These are phyloP conservation scores for Trypanosoma mega DNA, from an alignment of 208 protist species.

Conservation along the genomic window DNA sequence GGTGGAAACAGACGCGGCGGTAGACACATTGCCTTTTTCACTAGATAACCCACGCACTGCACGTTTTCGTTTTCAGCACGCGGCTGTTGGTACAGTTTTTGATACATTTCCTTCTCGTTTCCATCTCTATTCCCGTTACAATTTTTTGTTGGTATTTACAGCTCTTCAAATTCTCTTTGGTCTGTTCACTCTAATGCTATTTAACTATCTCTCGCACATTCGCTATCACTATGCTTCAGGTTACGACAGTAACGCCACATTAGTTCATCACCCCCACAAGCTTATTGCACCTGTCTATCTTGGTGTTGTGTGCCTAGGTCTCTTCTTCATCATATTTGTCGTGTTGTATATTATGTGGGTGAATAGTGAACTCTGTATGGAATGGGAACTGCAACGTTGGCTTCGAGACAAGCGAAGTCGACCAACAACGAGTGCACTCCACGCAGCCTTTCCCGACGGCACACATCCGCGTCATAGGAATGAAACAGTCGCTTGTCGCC, in stretches of 20 bases:
- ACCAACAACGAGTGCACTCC: too few species aligned
- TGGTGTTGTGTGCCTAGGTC: slow-evolving; percentile 7
- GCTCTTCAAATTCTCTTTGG: slow-evolving; percentile 24
- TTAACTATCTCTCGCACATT: slow-evolving; percentile 33
- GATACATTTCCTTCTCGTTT: slow-evolving; percentile 7
- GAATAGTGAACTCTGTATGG: slow-evolving; percentile 25
- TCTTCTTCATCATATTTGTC: slow-evolving; percentile 21
- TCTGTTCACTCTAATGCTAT: slow-evolving; percentile 30
- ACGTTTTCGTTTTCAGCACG: slow-evolving; percentile 22
- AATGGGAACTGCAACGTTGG: slow-evolving; percentile 9
- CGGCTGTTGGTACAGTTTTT: slow-evolving; percentile 3
- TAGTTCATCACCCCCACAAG: background rate
- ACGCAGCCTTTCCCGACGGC: background rate
- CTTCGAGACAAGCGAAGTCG: background rate
- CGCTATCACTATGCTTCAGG: slow-evolving; percentile 23
- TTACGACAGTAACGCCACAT: background rate
- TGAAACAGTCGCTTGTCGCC: slow-evolving; percentile 18
- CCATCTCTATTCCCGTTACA: slow-evolving; percentile 22
- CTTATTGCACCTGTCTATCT: slow-evolving; percentile 24
- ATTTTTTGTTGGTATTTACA: slow-evolving; percentile 32
- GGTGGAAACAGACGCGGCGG: slow-evolving; percentile 16
- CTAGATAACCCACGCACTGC: slow-evolving; percentile 10
- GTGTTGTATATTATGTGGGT: slow-evolving; percentile 5
- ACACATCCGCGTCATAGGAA: background rate
- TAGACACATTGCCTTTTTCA: slow-evolving; percentile 16